A percentile compares a stretch with the other conserved stretches of the same genome.
Conservation (phyloP, 2,329 filamentous ascomycete genomes). For the Acrodontium crateriforme region DNA sequence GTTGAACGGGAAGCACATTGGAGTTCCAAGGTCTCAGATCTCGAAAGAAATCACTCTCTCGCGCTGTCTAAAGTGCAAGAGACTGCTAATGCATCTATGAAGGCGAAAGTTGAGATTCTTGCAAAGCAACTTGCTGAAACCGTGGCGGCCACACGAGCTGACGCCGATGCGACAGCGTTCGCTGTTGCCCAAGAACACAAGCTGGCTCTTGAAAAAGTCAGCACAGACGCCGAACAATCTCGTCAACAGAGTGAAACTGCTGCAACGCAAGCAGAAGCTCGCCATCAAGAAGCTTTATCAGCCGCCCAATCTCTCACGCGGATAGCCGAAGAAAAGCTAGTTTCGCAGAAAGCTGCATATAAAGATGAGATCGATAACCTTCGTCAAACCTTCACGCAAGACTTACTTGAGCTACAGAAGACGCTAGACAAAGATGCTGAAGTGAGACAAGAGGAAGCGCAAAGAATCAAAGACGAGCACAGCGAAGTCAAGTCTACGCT, state of each 20-base stretch:
- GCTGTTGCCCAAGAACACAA: slow-evolving; percentile 9
- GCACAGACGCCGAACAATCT: slow-evolving; percentile 2
- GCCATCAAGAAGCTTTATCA: slow-evolving; percentile 4
- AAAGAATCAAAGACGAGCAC: slow-evolving; percentile 1
- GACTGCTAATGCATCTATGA: slow-evolving; percentile 1
- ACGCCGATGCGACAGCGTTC: slow-evolving; percentile 8
- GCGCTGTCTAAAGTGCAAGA: slow-evolving; percentile 1
- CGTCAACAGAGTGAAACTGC: neutral
- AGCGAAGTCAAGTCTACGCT: slow-evolving; percentile 1
- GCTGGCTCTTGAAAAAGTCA: slow-evolving; percentile 9
- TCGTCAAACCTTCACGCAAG: slow-evolving; percentile 1
- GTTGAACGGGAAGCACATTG: slow-evolving; percentile 10
- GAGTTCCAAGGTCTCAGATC: slow-evolving; percentile 7
- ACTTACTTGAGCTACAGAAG: slow-evolving; percentile 4
- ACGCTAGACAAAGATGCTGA: slow-evolving; percentile 2
- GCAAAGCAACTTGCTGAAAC: slow-evolving; percentile 8
- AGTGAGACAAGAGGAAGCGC: slow-evolving; percentile 2
- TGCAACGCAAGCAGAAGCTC: slow-evolving; percentile 1
- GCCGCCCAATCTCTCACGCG: too few species aligned
- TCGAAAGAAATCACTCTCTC: slow-evolving; percentile 5
- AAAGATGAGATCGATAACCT: slow-evolving; percentile 1
- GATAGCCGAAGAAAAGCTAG: slow-evolving; percentile 3
- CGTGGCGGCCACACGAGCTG: slow-evolving; percentile 5
- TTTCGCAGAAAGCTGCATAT: slow-evolving; percentile 4
- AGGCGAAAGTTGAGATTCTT: slow-evolving; percentile 5